Percentiles rank a stretch among this genome's conserved stretches.
phyloP scores from a whole-genome alignment of 2,329 filamentous ascomycete genomes.

The Plenodomus tracheiphilus region DNA sequence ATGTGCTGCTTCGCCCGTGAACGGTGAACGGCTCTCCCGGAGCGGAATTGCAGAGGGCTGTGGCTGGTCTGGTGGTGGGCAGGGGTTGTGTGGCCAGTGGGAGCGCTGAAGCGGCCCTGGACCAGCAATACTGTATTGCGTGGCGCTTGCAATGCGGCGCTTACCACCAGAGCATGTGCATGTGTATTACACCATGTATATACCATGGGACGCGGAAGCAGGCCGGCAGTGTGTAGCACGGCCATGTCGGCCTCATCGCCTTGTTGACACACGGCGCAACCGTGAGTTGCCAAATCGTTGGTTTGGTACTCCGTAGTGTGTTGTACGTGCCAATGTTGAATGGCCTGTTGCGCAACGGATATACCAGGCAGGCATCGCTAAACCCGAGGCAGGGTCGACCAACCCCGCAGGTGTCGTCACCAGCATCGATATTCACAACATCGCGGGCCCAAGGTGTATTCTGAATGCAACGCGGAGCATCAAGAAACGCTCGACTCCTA shows the following conservation, averaged over 20 bases:
- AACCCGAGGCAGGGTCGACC: constrained; percentile 5
- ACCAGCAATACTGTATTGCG: constrained; percentile 1
- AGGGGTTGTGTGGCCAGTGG: background rate
- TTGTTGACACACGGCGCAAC: constrained; percentile 1
- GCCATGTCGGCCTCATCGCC: constrained; percentile 15
- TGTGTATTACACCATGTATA: no score
- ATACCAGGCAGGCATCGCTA: background rate
- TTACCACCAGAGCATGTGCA: background rate
- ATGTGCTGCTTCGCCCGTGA: no score
- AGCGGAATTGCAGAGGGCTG: constrained; percentile 1
- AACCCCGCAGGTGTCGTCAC: constrained; percentile 20
- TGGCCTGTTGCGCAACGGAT: no score
- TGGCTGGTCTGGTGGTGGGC: no score
- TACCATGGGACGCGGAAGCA: no score
- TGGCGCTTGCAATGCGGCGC: constrained; percentile 17
- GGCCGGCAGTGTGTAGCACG: constrained; percentile 1
- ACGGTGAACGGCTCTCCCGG: constrained; percentile 4
- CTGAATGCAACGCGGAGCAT: background rate
- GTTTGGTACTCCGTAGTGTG: no score
- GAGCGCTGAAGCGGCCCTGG: constrained; percentile 5
- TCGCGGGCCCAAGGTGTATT: background rate
- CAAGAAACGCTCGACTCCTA: background rate
- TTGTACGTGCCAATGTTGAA: no score
- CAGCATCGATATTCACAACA: no score
- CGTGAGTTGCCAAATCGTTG: no score